Evolutionary conservation across 345 rosid species (phyloP), one percentile per base, ranked within the genome.

Genomic region (Hibiscus syriacus): DNA sequence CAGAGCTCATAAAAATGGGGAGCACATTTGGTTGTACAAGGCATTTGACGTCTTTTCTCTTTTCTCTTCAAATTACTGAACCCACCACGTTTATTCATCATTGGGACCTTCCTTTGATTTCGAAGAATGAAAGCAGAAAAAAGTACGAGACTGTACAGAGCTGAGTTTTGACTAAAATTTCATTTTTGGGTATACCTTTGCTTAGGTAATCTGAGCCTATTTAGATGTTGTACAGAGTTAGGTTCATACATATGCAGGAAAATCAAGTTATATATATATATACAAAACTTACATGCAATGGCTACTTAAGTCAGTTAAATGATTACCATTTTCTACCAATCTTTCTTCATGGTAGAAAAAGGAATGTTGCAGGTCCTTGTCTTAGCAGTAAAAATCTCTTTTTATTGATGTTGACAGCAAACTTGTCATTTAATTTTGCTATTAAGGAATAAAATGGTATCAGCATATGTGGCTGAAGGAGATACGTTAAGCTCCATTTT

Each of bases 161-260:
- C 53, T 30, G 70, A 65, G 20, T 71, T 76, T 76, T 55, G 19
- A 45, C 36, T 17, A 8, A 22, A 55, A 69, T 45, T 52, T 53
- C 8, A 71, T 32, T 55, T 69, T 69, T 46, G 16, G 32, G 17
- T 41, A 55, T 71, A 55, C 56, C 70, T 59, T 73, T 72, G 67
- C 70, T 66, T 2, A 5, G 50, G 64, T 67, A 66, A 55, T 39
- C 52, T 3, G 66, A 67, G 19, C 25, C 45, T 67, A 52, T 22
- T 61, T 64, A 62, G 69, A 62, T n/a, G n/a, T n/a, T 57, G 53
- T 76, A 72, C 79, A 76, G 82, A 62, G 69, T 14, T 67, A 66
- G 55, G 67, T 61, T 52, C 78, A 48, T 30, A 43, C 19, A 64
- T 41, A 41, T 50, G 43, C 49, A 14, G 71, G 38, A 64, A 41